These are phyloP conservation scores for Coniochaeta sp. DNA, from an alignment of 2,329 filamentous ascomycete genomes.

Conservation along the genomic window DNA sequence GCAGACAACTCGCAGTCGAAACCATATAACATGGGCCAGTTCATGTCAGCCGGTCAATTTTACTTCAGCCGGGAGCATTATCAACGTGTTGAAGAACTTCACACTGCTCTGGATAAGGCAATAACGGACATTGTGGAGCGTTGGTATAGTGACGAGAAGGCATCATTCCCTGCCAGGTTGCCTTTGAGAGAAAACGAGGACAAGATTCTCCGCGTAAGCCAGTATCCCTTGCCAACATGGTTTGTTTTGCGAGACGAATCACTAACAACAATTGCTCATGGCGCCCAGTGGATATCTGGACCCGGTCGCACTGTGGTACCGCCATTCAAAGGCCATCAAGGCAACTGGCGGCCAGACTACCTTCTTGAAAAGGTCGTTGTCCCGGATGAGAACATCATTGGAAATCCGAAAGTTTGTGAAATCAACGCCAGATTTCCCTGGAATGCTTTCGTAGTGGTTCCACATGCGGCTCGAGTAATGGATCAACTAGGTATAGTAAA, in stretches of 20 bases:
- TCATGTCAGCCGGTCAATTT: not conserved
- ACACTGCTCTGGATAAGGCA: not conserved
- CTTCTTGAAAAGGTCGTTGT: not conserved
- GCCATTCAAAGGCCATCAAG: not conserved
- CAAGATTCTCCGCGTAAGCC: not conserved
- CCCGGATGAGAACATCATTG: not conserved
- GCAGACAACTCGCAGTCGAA: not conserved
- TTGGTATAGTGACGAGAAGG: conserved; percentile 2
- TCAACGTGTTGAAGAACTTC: not conserved
- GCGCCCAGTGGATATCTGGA: conserved; percentile 1
- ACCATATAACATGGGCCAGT: not conserved
- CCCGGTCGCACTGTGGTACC: not conserved
- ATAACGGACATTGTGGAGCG: conserved; percentile 1
- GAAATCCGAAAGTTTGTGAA: not conserved
- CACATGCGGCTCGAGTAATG: not conserved
- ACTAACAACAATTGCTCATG: not conserved
- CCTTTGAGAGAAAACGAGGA: conserved; percentile 1
- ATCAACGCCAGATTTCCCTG: conserved; percentile 3
- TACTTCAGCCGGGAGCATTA: not conserved
- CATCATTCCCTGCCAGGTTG: not conserved
- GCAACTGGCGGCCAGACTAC: conserved; percentile 2
- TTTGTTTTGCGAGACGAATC: not conserved
- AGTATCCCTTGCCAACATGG: not conserved
- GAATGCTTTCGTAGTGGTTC: not conserved
- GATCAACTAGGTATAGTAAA: not conserved